A percentile compares a stretch with the other conserved stretches of the same genome.
These are phyloP conservation scores for Dactylis glomerata DNA, from an alignment of 176 grass and related monocot species.

Conservation along the genomic window DNA sequence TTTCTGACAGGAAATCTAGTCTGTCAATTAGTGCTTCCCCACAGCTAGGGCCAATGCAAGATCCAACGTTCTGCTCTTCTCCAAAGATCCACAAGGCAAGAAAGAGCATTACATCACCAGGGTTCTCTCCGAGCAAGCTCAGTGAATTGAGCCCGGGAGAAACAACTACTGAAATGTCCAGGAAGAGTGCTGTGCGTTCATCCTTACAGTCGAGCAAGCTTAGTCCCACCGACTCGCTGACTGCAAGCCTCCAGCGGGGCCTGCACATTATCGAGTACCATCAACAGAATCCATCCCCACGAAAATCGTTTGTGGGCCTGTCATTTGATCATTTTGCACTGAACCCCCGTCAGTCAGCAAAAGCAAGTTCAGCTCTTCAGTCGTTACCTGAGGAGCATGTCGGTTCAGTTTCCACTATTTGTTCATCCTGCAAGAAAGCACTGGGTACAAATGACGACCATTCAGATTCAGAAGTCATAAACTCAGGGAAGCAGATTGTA, in stretches of 20 bases:
- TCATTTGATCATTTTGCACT: slow-evolving; percentile 94
- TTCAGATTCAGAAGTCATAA: slow-evolving; percentile 26
- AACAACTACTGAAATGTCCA: slow-evolving; percentile 38
- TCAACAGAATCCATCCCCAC: slow-evolving; percentile 43
- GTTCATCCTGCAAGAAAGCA: slow-evolving; percentile 77
- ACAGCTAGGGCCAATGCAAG: slow-evolving; percentile 46
- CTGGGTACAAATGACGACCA: slow-evolving; percentile 39
- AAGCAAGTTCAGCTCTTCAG: slow-evolving; percentile 37
- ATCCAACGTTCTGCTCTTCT: slow-evolving; percentile 82
- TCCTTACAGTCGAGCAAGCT: slow-evolving; percentile 84
- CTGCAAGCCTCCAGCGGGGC: slow-evolving; percentile 79
- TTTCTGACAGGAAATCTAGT: slow-evolving; percentile 37
- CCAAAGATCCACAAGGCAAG: slow-evolving; percentile 69
- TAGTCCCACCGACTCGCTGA: slow-evolving; percentile 73
- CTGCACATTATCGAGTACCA: slow-evolving; percentile 98
- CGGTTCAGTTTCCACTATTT: slow-evolving; percentile 43
- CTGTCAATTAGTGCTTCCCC: slow-evolving; percentile 48
- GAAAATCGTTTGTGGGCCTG: slow-evolving; percentile 76
- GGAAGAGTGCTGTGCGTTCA: slow-evolving; percentile 41
- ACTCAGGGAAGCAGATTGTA: slow-evolving; percentile 51
- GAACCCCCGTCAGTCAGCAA: slow-evolving; percentile 55
- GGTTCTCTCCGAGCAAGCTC: slow-evolving; percentile 41
- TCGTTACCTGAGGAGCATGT: slow-evolving; percentile 18
- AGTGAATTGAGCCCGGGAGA: slow-evolving; percentile 38
- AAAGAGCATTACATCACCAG: slow-evolving; percentile 57